Conservation (phyloP, 306 rosid species). For the Castanea sativa region DNA sequence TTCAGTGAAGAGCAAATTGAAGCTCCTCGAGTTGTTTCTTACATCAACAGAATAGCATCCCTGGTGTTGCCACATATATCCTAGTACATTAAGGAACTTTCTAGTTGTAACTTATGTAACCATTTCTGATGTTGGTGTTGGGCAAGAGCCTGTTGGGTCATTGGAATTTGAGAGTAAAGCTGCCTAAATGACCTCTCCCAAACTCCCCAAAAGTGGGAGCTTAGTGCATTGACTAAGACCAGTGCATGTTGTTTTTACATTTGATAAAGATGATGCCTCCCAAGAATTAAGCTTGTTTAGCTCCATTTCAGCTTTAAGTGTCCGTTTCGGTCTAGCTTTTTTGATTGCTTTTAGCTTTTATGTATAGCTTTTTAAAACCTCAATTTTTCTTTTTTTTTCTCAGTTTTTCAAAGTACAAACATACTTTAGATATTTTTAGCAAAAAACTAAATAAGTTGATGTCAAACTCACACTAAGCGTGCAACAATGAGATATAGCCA, state of each 20-base stretch:
- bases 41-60: slow-evolving; percentile 37
- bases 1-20: slow-evolving; percentile 59
- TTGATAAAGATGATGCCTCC: slow-evolving; percentile 41
- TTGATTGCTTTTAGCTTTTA: too few relatives aligned
- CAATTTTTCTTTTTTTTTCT: too few relatives aligned
- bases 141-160: slow-evolving; percentile 56
- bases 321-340: too few relatives aligned
- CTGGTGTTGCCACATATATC: slow-evolving; percentile 52
- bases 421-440: too few relatives aligned
- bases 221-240: not conserved
- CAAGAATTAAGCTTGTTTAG: slow-evolving; percentile 50
- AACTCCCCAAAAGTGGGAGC: too few relatives aligned
- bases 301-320: slow-evolving; percentile 32
- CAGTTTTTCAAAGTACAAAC: too few relatives aligned
- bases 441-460: too few relatives aligned
- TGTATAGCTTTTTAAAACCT: too few relatives aligned
- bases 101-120: slow-evolving; percentile 51
- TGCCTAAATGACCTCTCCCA: too few relatives aligned
- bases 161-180: slow-evolving; percentile 41
- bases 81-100: slow-evolving; percentile 48
- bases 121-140: slow-evolving; percentile 46
- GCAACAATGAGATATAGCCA: slow-evolving; percentile 63
- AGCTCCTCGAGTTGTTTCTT: slow-evolving; percentile 41
- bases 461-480: slow-evolving; percentile 5
- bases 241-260: slow-evolving; percentile 30